A percentile compares a stretch with the other conserved stretches of the same genome.
phyloP scores from a whole-genome alignment of 306 rosid genomes.

The Gynostemma pentaphyllum region DNA sequence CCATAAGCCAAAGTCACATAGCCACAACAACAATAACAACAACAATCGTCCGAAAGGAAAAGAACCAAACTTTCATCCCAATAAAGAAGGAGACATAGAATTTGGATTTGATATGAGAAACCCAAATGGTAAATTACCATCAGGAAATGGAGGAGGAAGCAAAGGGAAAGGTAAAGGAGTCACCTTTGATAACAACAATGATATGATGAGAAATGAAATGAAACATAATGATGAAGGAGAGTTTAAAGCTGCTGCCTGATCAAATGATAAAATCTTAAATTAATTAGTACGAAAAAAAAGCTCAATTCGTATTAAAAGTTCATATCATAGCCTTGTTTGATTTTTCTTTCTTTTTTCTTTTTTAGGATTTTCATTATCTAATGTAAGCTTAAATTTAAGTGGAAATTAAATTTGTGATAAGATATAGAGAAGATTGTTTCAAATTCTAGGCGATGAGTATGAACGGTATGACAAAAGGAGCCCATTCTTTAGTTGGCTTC shows the following conservation, averaged over 20 bases:
- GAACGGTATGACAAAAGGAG: too few species aligned
- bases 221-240: slow-evolving; percentile 27
- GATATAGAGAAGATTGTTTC: background rate
- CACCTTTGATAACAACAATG: slow-evolving; percentile 17
- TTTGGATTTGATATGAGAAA: slow-evolving; percentile 45
- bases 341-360: background rate
- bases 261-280: too few species aligned
- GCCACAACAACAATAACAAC: slow-evolving; percentile 16
- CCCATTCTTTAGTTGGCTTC: too few species aligned
- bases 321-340: background rate
- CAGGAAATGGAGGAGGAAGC: slow-evolving; percentile 21
- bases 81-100: slow-evolving; percentile 22
- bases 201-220: slow-evolving; percentile 28
- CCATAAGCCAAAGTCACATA: slow-evolving; percentile 29
- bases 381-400: background rate
- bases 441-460: too few species aligned
- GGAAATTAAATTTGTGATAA: background rate
- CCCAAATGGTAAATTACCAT: slow-evolving; percentile 18
- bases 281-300: background rate
- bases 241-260: slow-evolving; percentile 8
- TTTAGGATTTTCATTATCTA: background rate
- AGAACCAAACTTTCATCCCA: slow-evolving; percentile 5
- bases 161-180: slow-evolving; percentile 10
- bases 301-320: background rate
- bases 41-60: slow-evolving; percentile 18